Evolutionary conservation across 495 filamentous ascomycete genomes (phyloP), one percentile per base, ranked within the genome.

Genomic region (Xylaria telfairii): DNA sequence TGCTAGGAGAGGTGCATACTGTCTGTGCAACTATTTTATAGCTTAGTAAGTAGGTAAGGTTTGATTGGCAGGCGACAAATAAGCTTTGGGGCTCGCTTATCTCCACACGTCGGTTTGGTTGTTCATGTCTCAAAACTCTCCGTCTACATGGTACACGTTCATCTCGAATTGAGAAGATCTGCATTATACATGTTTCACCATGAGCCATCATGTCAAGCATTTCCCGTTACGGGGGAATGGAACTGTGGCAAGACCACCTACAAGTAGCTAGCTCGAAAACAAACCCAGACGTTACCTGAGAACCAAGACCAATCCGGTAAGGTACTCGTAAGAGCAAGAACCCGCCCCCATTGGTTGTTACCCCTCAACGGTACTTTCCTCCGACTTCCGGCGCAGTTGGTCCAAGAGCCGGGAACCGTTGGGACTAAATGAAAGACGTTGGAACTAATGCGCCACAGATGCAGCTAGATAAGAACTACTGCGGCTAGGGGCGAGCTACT

Each of bases 141-240:
- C 21, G n/a, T 26, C 47, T 10, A 37, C 8, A 3, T 1, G 21
- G 4, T 15, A 41, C 4, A 9, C 1, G 47, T 51, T 26, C 47
- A 10, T 51, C 47, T 51, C 13, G 47, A 15, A 10, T 54, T 26
- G 10, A 54, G 51, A 30, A 15, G 26, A 54, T 30, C 51, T 13
- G 30, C 13, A 8, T 30, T 37, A 44, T 34, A 42, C n/a, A 17
- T 41, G 59, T 63, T 47, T 63, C 60, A 63, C 39, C 6, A 30
- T 30, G 17, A 19, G 60, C 41, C 9, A 39, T 30, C n/a, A 63
- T 46, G 60, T 46, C 41, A 15, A 63, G 60, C 60, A 63, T 63
- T 63, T 44, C 60, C 60, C 26, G 24, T 63, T 63, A 30, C n/a
- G 41, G 60, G 60, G 47, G 6, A 0, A 32, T 44, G 28, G 32